Evolutionary conservation across 179 eudicot genomes (phyloP).

Genomic region (Silene vulgaris): DNA sequence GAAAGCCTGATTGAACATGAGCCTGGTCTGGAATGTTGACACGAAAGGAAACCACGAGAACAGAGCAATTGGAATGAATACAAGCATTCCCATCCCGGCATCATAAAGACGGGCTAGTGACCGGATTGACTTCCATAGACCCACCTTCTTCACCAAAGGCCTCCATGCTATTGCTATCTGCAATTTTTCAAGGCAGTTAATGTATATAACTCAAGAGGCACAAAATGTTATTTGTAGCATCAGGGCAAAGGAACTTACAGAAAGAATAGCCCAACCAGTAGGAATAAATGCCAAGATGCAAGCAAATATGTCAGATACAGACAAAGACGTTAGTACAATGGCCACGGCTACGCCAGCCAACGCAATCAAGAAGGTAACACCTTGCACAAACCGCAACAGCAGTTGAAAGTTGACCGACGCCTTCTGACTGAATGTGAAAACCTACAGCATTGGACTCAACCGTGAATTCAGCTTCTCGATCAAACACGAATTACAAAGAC

Average conservation of each 20-base stretch:
- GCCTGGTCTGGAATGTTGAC: constrained; percentile 95
- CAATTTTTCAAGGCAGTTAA: not conserved
- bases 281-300: constrained; percentile 87
- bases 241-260: constrained; percentile 44
- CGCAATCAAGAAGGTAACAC: constrained; percentile 73
- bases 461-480: constrained; percentile 4
- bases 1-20: constrained; percentile 97
- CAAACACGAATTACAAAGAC: constrained; percentile 2
- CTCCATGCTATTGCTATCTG: constrained; percentile 97
- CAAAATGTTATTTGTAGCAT: not conserved
- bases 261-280: constrained; percentile 95
- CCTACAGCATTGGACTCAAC: constrained; percentile 38
- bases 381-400: constrained; percentile 85
- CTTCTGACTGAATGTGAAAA: constrained; percentile 98
- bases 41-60: constrained; percentile 92
- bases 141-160: constrained; percentile 65
- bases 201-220: not conserved
- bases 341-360: constrained; percentile 70
- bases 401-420: constrained; percentile 92
- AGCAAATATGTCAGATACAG: constrained; percentile 73
- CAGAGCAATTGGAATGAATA: constrained; percentile 84
- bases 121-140: constrained; percentile 93
- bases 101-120: constrained; percentile 87
- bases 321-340: constrained; percentile 44
- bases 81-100: constrained; percentile 97